Base-by-base conservation (phyloP, 495 filamentous ascomycete genomes). In the Lepraria neglecta region DNA sequence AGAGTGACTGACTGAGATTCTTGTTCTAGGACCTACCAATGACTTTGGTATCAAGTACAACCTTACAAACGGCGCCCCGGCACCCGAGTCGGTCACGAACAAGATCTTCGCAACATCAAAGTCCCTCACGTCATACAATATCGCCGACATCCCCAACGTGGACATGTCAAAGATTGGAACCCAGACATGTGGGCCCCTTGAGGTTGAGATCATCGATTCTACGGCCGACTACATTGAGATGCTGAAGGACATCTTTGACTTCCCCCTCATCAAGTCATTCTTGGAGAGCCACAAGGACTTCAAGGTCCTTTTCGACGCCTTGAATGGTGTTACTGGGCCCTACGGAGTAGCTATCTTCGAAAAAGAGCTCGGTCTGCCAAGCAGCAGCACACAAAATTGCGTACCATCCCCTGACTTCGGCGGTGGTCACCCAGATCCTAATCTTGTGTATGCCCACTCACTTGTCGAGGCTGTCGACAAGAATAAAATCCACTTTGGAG, bases 1-100 rank as follows among this genome's bases (percentile, higher is more conserved):
- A 53, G n/a, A 43, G n/a, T 1, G 43, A 51, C 15, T 56, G 19
- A 33, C 44, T 58, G 5, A 58, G 15, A 12, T 24, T 35, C 7
- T 31, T 17, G 28, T 27, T 56, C 31, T 67, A 97, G 92, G 94
- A 30, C 95, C 95, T 53, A 84, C 83, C 62, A 84, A 90, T 72
- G 94, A 98, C 77, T 97, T 97, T 61, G 94, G 94, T 60, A 97
- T 98, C 85, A 98, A 98, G 78, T 98, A 98, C 81, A 98, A 98
- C 80, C 80, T 98, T 54, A 74, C 88, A 69, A 97, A 97, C 72
- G 94, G 94, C 62, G 94, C 91, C 33, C 94, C 94, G 27, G 94
- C 94, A 56, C 94, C 94, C 15, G 94, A 98, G 71, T 84, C 85
- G 28, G 89, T 98, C 61, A 98, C 94, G 62, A 95, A 98, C 82